These are phyloP conservation scores for Quercus suber DNA, from an alignment of 306 rosid species.

Conservation along the genomic window DNA sequence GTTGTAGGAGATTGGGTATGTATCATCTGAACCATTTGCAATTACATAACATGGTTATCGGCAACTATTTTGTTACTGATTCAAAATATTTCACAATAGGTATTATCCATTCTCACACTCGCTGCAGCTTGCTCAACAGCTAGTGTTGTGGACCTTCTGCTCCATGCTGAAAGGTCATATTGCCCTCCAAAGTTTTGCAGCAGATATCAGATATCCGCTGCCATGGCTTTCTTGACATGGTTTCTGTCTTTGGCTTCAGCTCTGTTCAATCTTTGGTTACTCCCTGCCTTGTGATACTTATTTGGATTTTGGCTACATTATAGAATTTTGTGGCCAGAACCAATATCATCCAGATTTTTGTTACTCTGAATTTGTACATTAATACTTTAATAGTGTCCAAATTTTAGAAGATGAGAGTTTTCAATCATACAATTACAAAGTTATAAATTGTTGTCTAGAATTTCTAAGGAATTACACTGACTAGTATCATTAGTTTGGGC, in stretches of 20 bases:
- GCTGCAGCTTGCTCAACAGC: slow-evolving; percentile 80
- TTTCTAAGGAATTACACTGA: too few species aligned
- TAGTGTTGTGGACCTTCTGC: slow-evolving; percentile 68
- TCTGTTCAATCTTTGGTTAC: slow-evolving; percentile 74
- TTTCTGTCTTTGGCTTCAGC: slow-evolving; percentile 56
- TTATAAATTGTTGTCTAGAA: not conserved
- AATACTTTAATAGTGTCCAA: not conserved
- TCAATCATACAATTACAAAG: not conserved
- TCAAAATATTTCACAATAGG: slow-evolving; percentile 30
- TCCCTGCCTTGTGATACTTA: slow-evolving; percentile 57
- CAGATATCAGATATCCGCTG: slow-evolving; percentile 65
- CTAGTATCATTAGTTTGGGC: too few species aligned
- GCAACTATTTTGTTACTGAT: slow-evolving; percentile 13
- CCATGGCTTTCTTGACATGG: slow-evolving; percentile 80
- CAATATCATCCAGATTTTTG: not conserved
- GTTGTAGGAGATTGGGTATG: slow-evolving; percentile 79
- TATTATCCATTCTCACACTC: slow-evolving; percentile 64
- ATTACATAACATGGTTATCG: not conserved
- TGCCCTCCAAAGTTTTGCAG: slow-evolving; percentile 58
- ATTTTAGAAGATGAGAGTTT: not conserved
- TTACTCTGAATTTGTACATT: not conserved
- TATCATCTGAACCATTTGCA: slow-evolving; percentile 13
- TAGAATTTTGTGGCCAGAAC: not conserved
- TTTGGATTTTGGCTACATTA: not conserved
- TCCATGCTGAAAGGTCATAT: slow-evolving; percentile 36